Base-by-base conservation (phyloP, 371 early-diverging fungal species). In the Saksenaea vasiformis region DNA sequence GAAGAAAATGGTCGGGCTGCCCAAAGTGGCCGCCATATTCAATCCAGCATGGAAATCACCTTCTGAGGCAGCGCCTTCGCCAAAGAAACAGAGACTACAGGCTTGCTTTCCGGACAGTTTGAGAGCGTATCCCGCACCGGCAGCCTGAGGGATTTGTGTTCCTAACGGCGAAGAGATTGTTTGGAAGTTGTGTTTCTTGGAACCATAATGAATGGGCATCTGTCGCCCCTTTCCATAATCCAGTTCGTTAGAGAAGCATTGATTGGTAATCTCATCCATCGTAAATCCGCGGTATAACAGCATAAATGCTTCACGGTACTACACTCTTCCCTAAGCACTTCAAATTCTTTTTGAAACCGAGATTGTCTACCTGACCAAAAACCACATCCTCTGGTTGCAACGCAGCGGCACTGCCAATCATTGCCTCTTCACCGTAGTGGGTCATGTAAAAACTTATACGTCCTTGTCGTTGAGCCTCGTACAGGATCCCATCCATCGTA, bases 391-490 rank as follows among this genome's bases (percentile, higher is more conserved):
- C 86, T 22, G 81, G 71, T n/a, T 85, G 80, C 27, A 98, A 78
- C 8, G 96, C 98, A 34, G 93, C 95, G 2, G 98, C 96, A 61
- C 85, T 86, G 26, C 95, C 98, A 60, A 97, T 89, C 73, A 91
- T 89, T 17, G 96, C 98, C 76, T 98, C 98, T 82, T 98, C 98
- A 53, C 98, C 98, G 80, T 93, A 96, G 72, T 87, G 91, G 34
- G 98, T 98, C 98, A 98, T 97, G 81, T 98, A 98, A 65, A 98
- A 98, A 61, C 94, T 93, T 58, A 98, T 96, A 58, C 98, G 91
- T 10, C 98, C 98, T 74, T 98, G 98, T 10, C 98, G 86, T 76
- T 98, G 98, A n/a, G 97, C 96, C 66, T 98, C 97, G 74, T 97
- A 98, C 71, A 98, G 72, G 61, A 98, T 90, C 67, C 91, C 71